Conservation (phyloP, 345 rosid genomes). For the Boechera divaricarpa region DNA sequence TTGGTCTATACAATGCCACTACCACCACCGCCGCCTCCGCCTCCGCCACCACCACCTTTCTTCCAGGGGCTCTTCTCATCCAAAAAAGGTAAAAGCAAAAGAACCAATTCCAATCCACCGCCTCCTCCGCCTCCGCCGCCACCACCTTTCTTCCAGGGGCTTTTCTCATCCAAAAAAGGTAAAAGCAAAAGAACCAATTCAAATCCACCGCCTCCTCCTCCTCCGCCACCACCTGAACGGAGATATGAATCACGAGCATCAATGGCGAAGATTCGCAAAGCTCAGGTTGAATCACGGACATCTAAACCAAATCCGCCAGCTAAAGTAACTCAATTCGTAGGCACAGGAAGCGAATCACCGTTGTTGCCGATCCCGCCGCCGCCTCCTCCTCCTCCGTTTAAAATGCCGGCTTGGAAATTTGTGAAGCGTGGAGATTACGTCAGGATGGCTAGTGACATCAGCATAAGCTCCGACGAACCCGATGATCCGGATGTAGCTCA, state of each 20-base stretch:
- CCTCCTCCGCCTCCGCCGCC: slow-evolving; percentile 58
- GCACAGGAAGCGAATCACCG: slow-evolving; percentile 63
- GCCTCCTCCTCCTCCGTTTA: slow-evolving; percentile 89
- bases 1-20: slow-evolving; percentile 45
- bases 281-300: slow-evolving; percentile 32
- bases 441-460: slow-evolving; percentile 62
- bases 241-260: slow-evolving; percentile 46
- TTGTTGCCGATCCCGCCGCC: slow-evolving; percentile 66
- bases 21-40: slow-evolving; percentile 57
- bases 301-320: slow-evolving; percentile 46
- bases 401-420: slow-evolving; percentile 65
- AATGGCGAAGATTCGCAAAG: slow-evolving; percentile 38
- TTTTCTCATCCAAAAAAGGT: slow-evolving; percentile 69
- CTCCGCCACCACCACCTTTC: slow-evolving; percentile 52
- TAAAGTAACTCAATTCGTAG: slow-evolving; percentile 37
- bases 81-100: slow-evolving; percentile 63
- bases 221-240: slow-evolving; percentile 49
- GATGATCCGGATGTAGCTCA: slow-evolving; percentile 46
- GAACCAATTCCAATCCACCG: slow-evolving; percentile 46
- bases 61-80: slow-evolving; percentile 66
- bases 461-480: slow-evolving; percentile 65
- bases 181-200: slow-evolving; percentile 54
- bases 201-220: slow-evolving; percentile 62
- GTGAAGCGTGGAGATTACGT: slow-evolving; percentile 69
- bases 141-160: slow-evolving; percentile 57